Evolutionary conservation across 208 protist species (phyloP).

Genomic region (Herpetomonas samuelpessoai): DNA sequence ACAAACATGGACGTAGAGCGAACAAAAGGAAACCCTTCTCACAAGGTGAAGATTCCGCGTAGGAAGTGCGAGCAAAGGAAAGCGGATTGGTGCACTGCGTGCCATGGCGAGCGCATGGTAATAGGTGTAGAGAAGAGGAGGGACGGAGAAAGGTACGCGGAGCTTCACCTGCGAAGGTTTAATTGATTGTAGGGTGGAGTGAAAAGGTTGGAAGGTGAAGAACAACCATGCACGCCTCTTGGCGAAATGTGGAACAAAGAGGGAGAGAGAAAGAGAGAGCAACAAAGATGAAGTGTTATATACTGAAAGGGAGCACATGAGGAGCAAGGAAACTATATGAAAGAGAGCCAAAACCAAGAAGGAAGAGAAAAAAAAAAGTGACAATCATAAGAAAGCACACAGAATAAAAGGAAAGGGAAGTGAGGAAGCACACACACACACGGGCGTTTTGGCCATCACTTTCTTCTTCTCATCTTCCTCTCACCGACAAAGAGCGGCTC

Average conservation of each 20-base stretch:
- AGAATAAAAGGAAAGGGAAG: slow-evolving; percentile 10
- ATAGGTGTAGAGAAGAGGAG: not conserved
- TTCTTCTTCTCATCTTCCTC: not conserved
- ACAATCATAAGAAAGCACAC: not conserved
- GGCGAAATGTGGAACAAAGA: not conserved
- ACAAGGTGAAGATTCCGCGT: too few species aligned
- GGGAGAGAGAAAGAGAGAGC: not conserved
- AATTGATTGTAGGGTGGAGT: too few species aligned
- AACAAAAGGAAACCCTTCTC: too few species aligned
- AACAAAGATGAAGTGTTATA: too few species aligned
- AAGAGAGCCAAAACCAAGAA: slow-evolving; percentile 6
- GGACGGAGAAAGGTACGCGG: slow-evolving; percentile 2
- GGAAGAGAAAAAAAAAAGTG: slow-evolving; percentile 8
- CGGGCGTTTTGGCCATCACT: too few species aligned
- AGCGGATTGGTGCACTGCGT: slow-evolving; percentile 7
- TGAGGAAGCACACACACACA: not conserved
- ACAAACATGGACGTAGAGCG: too few species aligned
- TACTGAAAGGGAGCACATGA: too few species aligned
- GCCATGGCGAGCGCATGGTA: not conserved
- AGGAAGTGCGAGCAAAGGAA: slow-evolving; percentile 7
- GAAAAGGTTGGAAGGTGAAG: too few species aligned
- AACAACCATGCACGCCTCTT: too few species aligned
- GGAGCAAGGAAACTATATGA: too few species aligned
- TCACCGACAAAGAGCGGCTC: slow-evolving; percentile 7
- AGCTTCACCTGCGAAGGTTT: not conserved